Conservation (phyloP, 768 basidiomycete genomes). For the Fibroporia radiculosa region DNA sequence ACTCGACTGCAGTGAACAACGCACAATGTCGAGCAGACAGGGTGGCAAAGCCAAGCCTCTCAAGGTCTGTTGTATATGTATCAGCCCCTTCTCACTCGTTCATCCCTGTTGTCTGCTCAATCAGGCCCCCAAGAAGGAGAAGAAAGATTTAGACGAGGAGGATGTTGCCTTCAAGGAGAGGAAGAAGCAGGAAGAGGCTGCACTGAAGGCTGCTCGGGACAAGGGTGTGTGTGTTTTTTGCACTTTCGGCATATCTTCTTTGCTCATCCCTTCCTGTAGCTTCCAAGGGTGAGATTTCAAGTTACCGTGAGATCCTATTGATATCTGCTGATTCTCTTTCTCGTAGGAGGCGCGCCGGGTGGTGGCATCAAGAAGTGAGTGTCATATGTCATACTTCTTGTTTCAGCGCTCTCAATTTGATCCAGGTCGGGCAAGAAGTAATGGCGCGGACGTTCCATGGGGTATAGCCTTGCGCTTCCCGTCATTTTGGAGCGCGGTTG, state of each 20-base stretch:
- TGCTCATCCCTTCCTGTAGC: constrained; percentile 29
- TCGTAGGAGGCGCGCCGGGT: constrained; percentile 57
- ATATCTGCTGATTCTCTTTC: constrained; percentile 7
- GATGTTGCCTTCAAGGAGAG: constrained; percentile 67
- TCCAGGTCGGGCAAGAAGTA: constrained; percentile 74
- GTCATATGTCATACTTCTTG: background rate
- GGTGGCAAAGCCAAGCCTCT: constrained; percentile 84
- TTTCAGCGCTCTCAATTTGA: no score
- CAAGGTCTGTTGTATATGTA: constrained; percentile 44
- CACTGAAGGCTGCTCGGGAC: constrained; percentile 62
- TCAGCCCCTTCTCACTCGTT: background rate
- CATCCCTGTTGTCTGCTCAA: background rate
- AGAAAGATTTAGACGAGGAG: constrained; percentile 64
- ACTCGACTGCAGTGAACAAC: no score
- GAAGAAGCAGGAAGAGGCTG: constrained; percentile 69
- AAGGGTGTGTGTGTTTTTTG: constrained; percentile 42
- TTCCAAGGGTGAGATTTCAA: constrained; percentile 38
- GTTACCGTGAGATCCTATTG: constrained; percentile 1
- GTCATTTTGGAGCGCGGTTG: no score
- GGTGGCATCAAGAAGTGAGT: constrained; percentile 82
- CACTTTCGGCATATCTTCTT: background rate
- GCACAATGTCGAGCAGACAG: constrained; percentile 68
- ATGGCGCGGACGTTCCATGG: background rate
- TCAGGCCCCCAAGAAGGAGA: constrained; percentile 79
- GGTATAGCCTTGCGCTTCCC: background rate